Evolutionary conservation across 805 yeast genomes (phyloP), one percentile per base, ranked within the genome.

Genomic region (Clavispora asparagi): DNA sequence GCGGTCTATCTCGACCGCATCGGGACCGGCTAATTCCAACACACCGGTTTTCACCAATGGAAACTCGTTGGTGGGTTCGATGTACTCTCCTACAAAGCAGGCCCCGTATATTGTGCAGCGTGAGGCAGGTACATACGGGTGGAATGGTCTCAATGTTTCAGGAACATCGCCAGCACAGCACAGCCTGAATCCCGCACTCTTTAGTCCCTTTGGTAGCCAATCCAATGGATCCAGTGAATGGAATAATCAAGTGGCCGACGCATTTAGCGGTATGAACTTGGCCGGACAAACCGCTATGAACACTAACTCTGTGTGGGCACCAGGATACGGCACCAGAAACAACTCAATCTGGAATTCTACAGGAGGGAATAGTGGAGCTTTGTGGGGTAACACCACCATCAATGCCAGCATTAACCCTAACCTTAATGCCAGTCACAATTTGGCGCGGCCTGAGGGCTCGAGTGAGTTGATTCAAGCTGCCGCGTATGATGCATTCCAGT

Each of bases 401-500:
- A 32, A 11, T 9, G 26, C 33, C 35, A 19, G n/a, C 27, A 25
- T 14, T 39, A 28, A 39, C 31, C 3, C 3, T n/a, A 39, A 39
- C 14, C 40, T 39, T n/a, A 32, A 41, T 27, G 42, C 39, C 32
- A 30, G 32, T 13, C n/a, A 9, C 32, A 30, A 13, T 3, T 16
- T 33, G 25, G 6, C 25, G 25, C 37, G 25, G 5, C 10, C 25
- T 3, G 37, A 33, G 10, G 25, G 25, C 13, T 14, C 35, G 2
- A 11, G 37, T 6, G 37, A 33, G 6, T 4, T 59, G n/a, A 62
- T 77, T 42, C 79, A 73, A 46, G 42, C 64, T 3, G 75, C 77
- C 16, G 70, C 77, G 1, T 59, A 61, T 40, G 65, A 68, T 41
- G 75, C 77, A 4, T 67, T 68, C 40, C 65, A 63, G 36, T 54